Evolutionary conservation across 31 red algal genomes (phyloP).

Genomic region (Porphyra umbilicalis): DNA sequence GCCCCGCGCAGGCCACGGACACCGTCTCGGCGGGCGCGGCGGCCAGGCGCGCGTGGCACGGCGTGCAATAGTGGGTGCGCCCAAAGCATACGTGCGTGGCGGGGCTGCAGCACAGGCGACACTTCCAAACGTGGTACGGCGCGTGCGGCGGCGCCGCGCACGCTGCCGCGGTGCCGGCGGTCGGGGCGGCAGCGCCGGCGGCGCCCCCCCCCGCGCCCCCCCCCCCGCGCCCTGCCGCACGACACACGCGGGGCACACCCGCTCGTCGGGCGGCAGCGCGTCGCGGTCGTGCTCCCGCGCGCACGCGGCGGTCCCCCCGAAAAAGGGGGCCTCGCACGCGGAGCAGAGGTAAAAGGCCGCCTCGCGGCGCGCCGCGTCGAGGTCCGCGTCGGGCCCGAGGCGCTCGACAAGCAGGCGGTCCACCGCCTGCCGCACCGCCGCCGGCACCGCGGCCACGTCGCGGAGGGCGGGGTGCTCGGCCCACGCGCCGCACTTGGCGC

Average conservation of each 20-base stretch:
- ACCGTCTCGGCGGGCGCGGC: not conserved
- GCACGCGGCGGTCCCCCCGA: slow-evolving; percentile 35
- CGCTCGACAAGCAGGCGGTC: slow-evolving; percentile 26
- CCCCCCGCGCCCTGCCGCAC: not conserved
- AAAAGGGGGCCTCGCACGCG: slow-evolving; percentile 34
- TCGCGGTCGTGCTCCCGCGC: slow-evolving; percentile 4
- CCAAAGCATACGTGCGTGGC: slow-evolving; percentile 37
- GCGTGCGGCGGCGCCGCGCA: slow-evolving; percentile 24
- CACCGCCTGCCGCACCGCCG: slow-evolving; percentile 2
- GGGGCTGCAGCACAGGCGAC: slow-evolving; percentile 34
- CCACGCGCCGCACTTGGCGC: slow-evolving; percentile 33
- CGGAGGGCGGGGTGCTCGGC: slow-evolving; percentile 27
- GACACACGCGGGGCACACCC: slow-evolving; percentile 25
- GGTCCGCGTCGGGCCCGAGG: slow-evolving; percentile 2
- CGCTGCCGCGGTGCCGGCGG: slow-evolving; percentile 4
- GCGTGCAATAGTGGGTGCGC: slow-evolving; percentile 28
- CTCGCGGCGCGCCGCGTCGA: slow-evolving; percentile 4
- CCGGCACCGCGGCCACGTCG: not conserved
- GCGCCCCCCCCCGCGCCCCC: not conserved
- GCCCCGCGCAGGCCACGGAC: slow-evolving; percentile 11
- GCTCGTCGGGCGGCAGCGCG: slow-evolving; percentile 13
- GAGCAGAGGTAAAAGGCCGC: slow-evolving; percentile 48
- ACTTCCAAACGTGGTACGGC: slow-evolving; percentile 41
- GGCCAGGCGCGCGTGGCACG: slow-evolving; percentile 14
- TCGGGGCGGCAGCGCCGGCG: not conserved